phyloP scores from a whole-genome alignment of 768 basidiomycete genomes.

The Pleurotus eryngii region DNA sequence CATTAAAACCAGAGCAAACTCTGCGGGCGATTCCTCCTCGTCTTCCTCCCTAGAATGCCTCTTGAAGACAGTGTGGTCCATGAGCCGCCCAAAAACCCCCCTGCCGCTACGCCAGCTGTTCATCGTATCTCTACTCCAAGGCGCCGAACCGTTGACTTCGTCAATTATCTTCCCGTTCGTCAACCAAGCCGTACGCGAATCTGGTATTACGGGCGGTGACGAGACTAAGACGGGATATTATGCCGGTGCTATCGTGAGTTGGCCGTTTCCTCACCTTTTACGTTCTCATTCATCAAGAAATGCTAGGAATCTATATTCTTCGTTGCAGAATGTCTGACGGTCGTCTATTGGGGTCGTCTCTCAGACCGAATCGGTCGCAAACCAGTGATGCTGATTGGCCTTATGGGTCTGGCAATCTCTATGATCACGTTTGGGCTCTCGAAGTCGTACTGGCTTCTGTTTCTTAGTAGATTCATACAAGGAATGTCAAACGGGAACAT shows the following conservation, averaged over 20 bases:
- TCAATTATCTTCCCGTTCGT: slow-evolving; percentile 24
- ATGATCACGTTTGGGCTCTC: slow-evolving; percentile 33
- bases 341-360: slow-evolving; percentile 60
- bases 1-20: too few species aligned
- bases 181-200: slow-evolving; percentile 54
- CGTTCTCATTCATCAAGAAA: not conserved
- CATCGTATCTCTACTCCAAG: slow-evolving; percentile 31
- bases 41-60: too few species aligned
- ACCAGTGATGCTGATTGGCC: slow-evolving; percentile 40
- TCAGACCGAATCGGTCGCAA: slow-evolving; percentile 61
- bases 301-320: slow-evolving; percentile 62
- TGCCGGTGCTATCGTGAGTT: slow-evolving; percentile 50
- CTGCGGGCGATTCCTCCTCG: too few species aligned
- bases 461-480: slow-evolving; percentile 25
- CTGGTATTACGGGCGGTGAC: slow-evolving; percentile 63
- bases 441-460: slow-evolving; percentile 24
- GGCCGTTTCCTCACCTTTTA: not conserved
- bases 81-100: slow-evolving; percentile 17
- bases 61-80: too few species aligned
- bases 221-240: slow-evolving; percentile 66
- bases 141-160: slow-evolving; percentile 28
- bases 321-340: slow-evolving; percentile 49
- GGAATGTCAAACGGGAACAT: slow-evolving; percentile 40
- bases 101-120: slow-evolving; percentile 36
- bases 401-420: slow-evolving; percentile 25